Base-by-base conservation (phyloP, 2,329 filamentous ascomycete species). In the Trichoderma koningiopsis region DNA sequence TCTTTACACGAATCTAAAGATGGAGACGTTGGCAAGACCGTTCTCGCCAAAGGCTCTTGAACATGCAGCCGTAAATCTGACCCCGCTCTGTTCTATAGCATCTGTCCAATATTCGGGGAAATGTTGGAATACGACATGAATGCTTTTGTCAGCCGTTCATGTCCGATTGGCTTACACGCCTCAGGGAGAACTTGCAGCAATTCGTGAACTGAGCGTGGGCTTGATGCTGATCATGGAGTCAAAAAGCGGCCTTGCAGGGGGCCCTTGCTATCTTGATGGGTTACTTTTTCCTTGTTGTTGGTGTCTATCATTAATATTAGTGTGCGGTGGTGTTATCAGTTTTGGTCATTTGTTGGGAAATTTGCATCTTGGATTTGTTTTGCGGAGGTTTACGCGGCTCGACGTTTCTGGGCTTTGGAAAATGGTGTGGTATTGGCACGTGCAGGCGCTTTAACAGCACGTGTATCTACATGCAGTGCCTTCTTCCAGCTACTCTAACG, bases 361-460 rank as follows among this genome's bases (percentile, higher is more conserved):
- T 43, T 14, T 27, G 29, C 37, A 37, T 67, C 58, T 10, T 22
- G n/a, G 33, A 11, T 52, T 37, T 59, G 55, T 14, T 52, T 59
- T 13, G 3, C 52, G 40, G 29, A 49, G 31, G 47, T 63, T 47
- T 47, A 31, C 27, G 64, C 31, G 29, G 40, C 19, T 37, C 16
- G 29, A 43, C 24, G 35, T 24, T 57, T 14, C 14, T 40, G 33
- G 33, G 13, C 4, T 47, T 24, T 43, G 10, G 31, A 31, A 64
- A 52, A 37, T 66, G 53, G 62, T 35, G 55, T 59, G 55, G 55
- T 5, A 67, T 47, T 22, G 58, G 55, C 64, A 67, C 64, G 63
- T 57, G 55, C 29, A 19, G 35, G 29, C n/a, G 19, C 16, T n/a
- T 43, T 10, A 43, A 43, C 6, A 10, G 19, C 14, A 43, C 16